A percentile compares a stretch with the other conserved stretches of the same genome.
Conservation (phyloP, 352 stramenopile genomes). For the Phytophthora palmivora region DNA sequence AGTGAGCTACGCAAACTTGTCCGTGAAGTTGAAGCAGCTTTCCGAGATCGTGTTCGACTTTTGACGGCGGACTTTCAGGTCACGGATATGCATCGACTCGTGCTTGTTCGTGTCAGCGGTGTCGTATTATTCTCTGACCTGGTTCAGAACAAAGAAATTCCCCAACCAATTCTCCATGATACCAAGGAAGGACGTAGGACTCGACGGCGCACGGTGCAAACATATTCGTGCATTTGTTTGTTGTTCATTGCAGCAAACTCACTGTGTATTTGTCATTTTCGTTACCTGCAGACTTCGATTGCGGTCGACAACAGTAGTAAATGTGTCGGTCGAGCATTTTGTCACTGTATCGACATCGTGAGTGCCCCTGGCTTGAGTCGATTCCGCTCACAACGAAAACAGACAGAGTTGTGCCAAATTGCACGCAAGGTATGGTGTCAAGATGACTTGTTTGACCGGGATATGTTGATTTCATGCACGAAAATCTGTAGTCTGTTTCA, state of each 20-base stretch:
- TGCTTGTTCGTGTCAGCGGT: conserved; percentile 60
- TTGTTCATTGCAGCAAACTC: conserved; percentile 1
- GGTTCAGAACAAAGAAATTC: conserved; percentile 26
- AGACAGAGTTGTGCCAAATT: conserved; percentile 58
- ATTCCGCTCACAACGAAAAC: conserved; percentile 23
- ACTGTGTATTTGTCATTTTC: neutral
- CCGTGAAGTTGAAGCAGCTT: conserved; percentile 50
- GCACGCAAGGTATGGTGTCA: conserved; percentile 54
- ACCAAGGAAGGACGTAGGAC: neutral
- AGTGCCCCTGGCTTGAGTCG: conserved; percentile 13
- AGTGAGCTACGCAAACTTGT: conserved; percentile 54
- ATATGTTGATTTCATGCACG: neutral
- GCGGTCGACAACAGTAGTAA: conserved; percentile 27
- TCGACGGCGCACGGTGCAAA: conserved; percentile 20
- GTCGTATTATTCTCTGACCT: conserved; percentile 70
- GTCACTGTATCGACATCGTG: conserved; percentile 44
- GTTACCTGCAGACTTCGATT: conserved; percentile 21
- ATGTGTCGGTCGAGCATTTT: conserved; percentile 57
- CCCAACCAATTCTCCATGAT: neutral
- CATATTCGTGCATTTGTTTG: neutral
- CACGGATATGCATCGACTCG: conserved; percentile 56
- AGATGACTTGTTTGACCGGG: neutral
- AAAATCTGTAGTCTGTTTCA: conserved; percentile 51
- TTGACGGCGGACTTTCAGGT: conserved; percentile 67
- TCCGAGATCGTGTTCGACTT: conserved; percentile 50